Percentiles rank a stretch among this genome's conserved stretches.
These are phyloP conservation scores for Sarcodon sp. DNA, from an alignment of 768 basidiomycete species.

Conservation along the genomic window DNA sequence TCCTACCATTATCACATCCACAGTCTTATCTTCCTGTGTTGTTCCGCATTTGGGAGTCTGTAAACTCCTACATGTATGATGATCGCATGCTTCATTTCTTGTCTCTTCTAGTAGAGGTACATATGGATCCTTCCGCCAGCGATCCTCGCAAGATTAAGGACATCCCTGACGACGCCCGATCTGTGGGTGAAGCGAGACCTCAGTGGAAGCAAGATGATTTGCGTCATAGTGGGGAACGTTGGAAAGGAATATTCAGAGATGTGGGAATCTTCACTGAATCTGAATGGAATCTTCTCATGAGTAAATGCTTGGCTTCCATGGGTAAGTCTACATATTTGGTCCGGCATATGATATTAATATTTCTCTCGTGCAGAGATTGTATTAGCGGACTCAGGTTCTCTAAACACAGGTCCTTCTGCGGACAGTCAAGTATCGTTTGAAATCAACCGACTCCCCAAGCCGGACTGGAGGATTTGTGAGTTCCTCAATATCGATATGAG, in stretches of 20 bases:
- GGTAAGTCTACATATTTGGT: constrained; percentile 27
- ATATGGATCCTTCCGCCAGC: constrained; percentile 65
- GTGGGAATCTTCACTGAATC: constrained; percentile 77
- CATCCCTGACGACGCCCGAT: constrained; percentile 58
- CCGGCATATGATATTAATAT: not conserved
- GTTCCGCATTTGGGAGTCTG: constrained; percentile 77
- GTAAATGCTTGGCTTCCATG: constrained; percentile 77
- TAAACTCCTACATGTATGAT: constrained; percentile 85
- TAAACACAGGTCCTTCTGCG: constrained; percentile 64
- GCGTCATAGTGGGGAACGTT: constrained; percentile 22
- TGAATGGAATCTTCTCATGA: constrained; percentile 81
- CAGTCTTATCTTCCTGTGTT: constrained; percentile 76
- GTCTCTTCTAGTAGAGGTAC: constrained; percentile 63
- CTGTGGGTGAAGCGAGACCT: constrained; percentile 49
- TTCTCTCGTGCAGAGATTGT: constrained; percentile 41
- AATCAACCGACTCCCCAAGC: constrained; percentile 57
- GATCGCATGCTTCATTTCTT: constrained; percentile 83
- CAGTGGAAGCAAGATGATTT: constrained; percentile 35
- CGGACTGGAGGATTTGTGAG: constrained; percentile 63
- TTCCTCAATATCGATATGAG: constrained; percentile 3
- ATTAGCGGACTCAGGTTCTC: constrained; percentile 58
- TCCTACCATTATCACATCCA: constrained; percentile 76
- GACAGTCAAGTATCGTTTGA: constrained; percentile 68
- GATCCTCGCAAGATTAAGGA: constrained; percentile 56
- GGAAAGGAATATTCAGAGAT: constrained; percentile 39